A percentile compares a stretch with the other conserved stretches of the same genome.
These are phyloP conservation scores for Cladorrhinum sp. DNA, from an alignment of 2,329 filamentous ascomycete genomes.

Conservation along the genomic window DNA sequence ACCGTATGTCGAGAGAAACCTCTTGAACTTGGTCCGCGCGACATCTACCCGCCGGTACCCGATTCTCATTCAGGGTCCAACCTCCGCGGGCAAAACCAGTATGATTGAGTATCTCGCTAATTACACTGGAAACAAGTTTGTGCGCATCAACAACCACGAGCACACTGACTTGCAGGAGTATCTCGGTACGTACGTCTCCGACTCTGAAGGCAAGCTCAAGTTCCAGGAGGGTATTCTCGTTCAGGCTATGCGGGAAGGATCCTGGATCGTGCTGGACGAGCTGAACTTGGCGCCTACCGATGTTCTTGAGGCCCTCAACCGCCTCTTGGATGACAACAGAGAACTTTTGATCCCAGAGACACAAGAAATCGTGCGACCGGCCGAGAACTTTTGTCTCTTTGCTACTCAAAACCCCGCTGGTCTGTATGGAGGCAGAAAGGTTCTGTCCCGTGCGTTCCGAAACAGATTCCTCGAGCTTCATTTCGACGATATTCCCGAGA, in stretches of 20 bases:
- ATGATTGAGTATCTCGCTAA: constrained; percentile 99
- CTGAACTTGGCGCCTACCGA: constrained; percentile 95
- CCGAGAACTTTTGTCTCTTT: constrained; percentile 96
- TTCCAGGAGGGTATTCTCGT: constrained; percentile 96
- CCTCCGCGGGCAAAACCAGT: constrained; percentile 95
- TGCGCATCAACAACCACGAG: constrained; percentile 99
- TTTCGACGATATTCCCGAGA: constrained; percentile 95
- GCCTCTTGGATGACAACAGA: constrained; percentile 91
- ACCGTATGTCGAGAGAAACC: constrained; percentile 88
- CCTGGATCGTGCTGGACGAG: constrained; percentile 98
- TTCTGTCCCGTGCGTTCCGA: constrained; percentile 88
- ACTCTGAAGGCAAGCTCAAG: constrained; percentile 73
- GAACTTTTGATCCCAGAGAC: constrained; percentile 96
- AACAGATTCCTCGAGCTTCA: constrained; percentile 97
- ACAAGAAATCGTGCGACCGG: constrained; percentile 86
- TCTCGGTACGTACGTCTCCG: constrained; percentile 88
- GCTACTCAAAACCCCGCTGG: constrained; percentile 97
- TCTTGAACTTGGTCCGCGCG: constrained; percentile 90
- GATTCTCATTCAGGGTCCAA: constrained; percentile 92
- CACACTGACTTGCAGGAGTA: constrained; percentile 99
- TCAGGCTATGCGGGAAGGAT: constrained; percentile 84
- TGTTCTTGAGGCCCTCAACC: constrained; percentile 92
- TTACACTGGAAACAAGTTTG: constrained; percentile 92
- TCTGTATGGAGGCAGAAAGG: constrained; percentile 90
- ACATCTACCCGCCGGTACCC: constrained; percentile 90